A percentile compares a stretch with the other conserved stretches of the same genome.
Evolutionary conservation across 2,329 filamentous ascomycete genomes (phyloP).

Genomic region (Colletotrichum limetticola): DNA sequence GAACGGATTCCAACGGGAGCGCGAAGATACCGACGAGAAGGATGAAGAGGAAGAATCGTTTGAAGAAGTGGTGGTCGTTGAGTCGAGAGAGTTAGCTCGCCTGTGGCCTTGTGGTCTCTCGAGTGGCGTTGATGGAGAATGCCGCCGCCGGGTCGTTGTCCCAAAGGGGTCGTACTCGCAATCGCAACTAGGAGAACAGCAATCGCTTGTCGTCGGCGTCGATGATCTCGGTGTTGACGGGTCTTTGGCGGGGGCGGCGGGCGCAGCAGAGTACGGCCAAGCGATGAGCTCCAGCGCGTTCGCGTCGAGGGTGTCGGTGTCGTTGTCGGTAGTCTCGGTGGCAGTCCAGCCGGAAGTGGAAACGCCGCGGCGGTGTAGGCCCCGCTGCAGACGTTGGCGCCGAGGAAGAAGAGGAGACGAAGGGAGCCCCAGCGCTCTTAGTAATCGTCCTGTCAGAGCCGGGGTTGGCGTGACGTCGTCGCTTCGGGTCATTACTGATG

Average conservation of each 20-base stretch:
- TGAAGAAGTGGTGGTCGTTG: slow-evolving; percentile 24
- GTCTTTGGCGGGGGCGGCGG: background rate
- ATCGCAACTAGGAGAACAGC: background rate
- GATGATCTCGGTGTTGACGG: background rate
- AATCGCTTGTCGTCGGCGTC: background rate
- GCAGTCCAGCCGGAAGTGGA: slow-evolving; percentile 3
- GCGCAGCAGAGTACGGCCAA: slow-evolving; percentile 17
- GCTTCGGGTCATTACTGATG: slow-evolving; percentile 23
- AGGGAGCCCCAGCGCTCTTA: slow-evolving; percentile 42
- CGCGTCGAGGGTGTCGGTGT: slow-evolving; percentile 17
- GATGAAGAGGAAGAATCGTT: background rate
- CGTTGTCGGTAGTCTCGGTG: background rate
- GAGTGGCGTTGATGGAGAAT: slow-evolving; percentile 1
- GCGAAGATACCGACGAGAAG: slow-evolving; percentile 11
- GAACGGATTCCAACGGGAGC: slow-evolving; percentile 4
- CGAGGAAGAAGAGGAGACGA: background rate
- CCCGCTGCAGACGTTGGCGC: slow-evolving; percentile 17
- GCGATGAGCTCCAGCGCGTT: slow-evolving; percentile 20
- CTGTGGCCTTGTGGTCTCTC: slow-evolving; percentile 10
- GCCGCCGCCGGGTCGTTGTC: background rate
- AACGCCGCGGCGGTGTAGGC: slow-evolving; percentile 10
- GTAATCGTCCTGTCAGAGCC: slow-evolving; percentile 44
- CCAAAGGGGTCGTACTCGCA: background rate
- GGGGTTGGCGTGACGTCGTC: slow-evolving; percentile 32
- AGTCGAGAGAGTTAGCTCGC: slow-evolving; percentile 25